Evolutionary conservation across 2,329 filamentous ascomycete genomes (phyloP), one percentile per base, ranked within the genome.

Genomic region (Keithomyces neogunnii): DNA sequence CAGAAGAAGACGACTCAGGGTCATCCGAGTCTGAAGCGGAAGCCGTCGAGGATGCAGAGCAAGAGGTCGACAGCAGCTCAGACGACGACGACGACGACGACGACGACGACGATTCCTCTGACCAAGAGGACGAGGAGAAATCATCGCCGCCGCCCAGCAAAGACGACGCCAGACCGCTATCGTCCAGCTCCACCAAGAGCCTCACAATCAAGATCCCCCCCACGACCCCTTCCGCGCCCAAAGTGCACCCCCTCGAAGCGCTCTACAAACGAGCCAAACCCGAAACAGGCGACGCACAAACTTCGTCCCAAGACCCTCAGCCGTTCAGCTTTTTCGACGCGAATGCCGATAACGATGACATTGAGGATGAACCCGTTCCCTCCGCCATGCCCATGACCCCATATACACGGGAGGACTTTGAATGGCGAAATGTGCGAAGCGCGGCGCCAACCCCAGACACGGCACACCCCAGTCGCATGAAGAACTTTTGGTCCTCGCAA

Each of bases 401-500:
- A 0, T 95, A 84, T 65, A 89, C 88, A 1, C 82, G 84, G 56
- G 80, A 84, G 58, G 92, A 97, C 58, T 74, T 92, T 32, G 85
- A 89, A 59, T 82, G 75, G 69, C 80, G 90, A 55, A 81, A 80
- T 48, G 64, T 88, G n/a, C 80, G 93, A 51, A 96, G 90, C 64
- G 90, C 90, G 5, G 93, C 93, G 2, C 93, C 93, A 0, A 99
- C 93, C 0, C 93, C 93, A 0, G 93, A 99, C 63, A 97, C 93
- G 0, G 89, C 89, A 2, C 83, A 90, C 53, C 83, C 88, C 2
- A 82, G 75, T 40, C 80, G 82, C 31, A 77, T 73, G 51, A 84
- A 85, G 62, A 73, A 75, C 56, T 74, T 85, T 30, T 83, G 79
- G 75, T 76, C 7, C 68, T 73, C 9, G 69, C 64, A 66, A 1